Evolutionary conservation across 257 asterid genomes (phyloP).

Genomic region (Scutellaria minor): DNA sequence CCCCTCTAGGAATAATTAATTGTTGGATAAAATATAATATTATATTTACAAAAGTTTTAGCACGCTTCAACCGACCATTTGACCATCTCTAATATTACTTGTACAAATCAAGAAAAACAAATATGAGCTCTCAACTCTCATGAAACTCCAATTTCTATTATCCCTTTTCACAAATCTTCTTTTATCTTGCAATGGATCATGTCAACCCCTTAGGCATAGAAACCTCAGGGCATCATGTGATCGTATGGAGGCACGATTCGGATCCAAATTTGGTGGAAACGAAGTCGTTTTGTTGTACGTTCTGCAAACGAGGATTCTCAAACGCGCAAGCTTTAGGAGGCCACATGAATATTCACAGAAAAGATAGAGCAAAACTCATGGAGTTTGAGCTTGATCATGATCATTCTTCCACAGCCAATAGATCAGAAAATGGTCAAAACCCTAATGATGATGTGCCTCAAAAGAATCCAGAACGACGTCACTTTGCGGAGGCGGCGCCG

Average conservation of each 20-base stretch:
- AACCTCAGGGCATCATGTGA: constrained; percentile 31
- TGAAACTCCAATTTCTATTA: neutral
- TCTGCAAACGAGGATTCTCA: constrained; percentile 69
- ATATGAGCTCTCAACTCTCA: neutral
- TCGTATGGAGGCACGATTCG: constrained; percentile 32
- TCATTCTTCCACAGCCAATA: neutral
- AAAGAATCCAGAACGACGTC: constrained; percentile 33
- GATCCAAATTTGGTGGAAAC: constrained; percentile 31
- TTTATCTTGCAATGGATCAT: constrained; percentile 37
- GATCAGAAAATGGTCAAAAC: neutral
- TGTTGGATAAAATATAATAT: neutral
- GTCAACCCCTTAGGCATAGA: constrained; percentile 39
- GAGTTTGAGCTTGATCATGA: constrained; percentile 42
- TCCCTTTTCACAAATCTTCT: neutral
- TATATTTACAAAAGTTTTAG: constrained; percentile 27
- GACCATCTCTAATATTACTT: constrained; percentile 32
- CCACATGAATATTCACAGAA: constrained; percentile 81
- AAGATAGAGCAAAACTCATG: constrained; percentile 66
- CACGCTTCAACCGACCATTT: constrained; percentile 62
- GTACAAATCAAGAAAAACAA: neutral
- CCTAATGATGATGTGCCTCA: neutral
- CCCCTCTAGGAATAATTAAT: constrained; percentile 8
- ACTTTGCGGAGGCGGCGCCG: constrained; percentile 36
- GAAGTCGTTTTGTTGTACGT: constrained; percentile 55
- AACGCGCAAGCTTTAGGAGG: constrained; percentile 88